These are phyloP conservation scores for Kodamaea laetipori DNA, from an alignment of 805 yeast species.

Conservation along the genomic window DNA sequence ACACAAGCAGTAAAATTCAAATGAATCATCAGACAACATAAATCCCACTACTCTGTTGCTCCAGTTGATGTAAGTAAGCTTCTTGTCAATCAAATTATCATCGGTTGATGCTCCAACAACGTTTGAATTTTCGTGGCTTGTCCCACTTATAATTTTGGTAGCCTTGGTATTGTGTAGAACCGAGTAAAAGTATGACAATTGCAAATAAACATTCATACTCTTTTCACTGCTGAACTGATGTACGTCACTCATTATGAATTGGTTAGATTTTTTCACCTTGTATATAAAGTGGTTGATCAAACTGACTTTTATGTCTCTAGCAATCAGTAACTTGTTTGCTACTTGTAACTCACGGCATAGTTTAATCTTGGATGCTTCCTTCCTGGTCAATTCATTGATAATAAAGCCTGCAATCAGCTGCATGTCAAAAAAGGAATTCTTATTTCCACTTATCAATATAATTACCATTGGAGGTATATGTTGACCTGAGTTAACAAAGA, in stretches of 20 bases:
- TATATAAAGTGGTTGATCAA: conserved; percentile 76
- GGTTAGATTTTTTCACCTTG: conserved; percentile 70
- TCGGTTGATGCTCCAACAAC: conserved; percentile 22
- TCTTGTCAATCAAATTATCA: conserved; percentile 28
- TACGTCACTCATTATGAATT: conserved; percentile 53
- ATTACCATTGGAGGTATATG: conserved; percentile 21
- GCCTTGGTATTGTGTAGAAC: conserved; percentile 30
- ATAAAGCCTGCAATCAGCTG: conserved; percentile 60
- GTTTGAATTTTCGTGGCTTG: conserved; percentile 16
- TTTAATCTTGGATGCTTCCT: conserved; percentile 22
- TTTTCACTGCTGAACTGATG: conserved; percentile 22
- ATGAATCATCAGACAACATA: conserved; percentile 35
- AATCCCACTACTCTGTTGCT: conserved; percentile 33
- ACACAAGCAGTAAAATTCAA: conserved; percentile 42
- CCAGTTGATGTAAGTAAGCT: conserved; percentile 42
- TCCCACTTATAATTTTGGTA: conserved; percentile 18
- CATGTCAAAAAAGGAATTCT: conserved; percentile 77
- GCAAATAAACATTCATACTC: conserved; percentile 29
- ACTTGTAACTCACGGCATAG: conserved; percentile 27
- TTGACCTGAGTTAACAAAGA: conserved; percentile 29
- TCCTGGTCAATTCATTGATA: conserved; percentile 32
- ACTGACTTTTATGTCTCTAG: conserved; percentile 29
- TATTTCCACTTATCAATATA: conserved; percentile 64
- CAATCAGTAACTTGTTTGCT: conserved; percentile 21
- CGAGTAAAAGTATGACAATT: conserved; percentile 42